Base-by-base conservation (phyloP, 192 early-diverging fungal species). In the Gigaspora rosea region DNA sequence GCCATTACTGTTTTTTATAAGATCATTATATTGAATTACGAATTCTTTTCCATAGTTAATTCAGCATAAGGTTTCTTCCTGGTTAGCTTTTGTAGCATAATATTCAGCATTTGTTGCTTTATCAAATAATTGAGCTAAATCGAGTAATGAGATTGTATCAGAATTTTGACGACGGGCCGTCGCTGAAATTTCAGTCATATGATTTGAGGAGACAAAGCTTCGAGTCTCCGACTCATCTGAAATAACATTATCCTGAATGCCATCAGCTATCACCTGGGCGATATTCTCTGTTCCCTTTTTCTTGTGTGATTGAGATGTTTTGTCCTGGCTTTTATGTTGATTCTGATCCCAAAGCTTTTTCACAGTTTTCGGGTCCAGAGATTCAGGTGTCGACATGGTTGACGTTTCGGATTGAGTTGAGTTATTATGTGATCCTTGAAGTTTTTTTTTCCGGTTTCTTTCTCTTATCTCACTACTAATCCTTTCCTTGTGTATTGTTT, bases 11-110 rank as follows among this genome's bases (percentile, higher is more conserved):
- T 68, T 68, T 68, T 68, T 68, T 68, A 68, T 48, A 68, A 68
- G 66, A 68, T 68, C 66, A 68, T 68, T 68, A 68, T 68, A 68
- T 11, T 68, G 66, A 68, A 68, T 68, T 68, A 68, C 35, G 6
- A 68, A 68, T 3, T 68, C 36, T 68, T 68, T 68, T 68, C 66
- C 66, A 68, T 68, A 68, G 66, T 68, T 68, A 41, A 47, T 67
- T 35, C 66, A n/a, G n/a, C n/a, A n/a, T n/a, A n/a, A n/a, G n/a
- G n/a, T n/a, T n/a, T n/a, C n/a, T n/a, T n/a, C n/a, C n/a, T n/a
- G n/a, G n/a, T n/a, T n/a, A n/a, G n/a, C n/a, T n/a, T n/a, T n/a
- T n/a, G n/a, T n/a, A n/a, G n/a, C n/a, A n/a, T n/a, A n/a, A n/a
- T n/a, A n/a, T n/a, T n/a, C n/a, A n/a, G n/a, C n/a, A n/a, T n/a